These are phyloP conservation scores for Avicennia marina DNA, from an alignment of 257 asterid species.

Conservation along the genomic window DNA sequence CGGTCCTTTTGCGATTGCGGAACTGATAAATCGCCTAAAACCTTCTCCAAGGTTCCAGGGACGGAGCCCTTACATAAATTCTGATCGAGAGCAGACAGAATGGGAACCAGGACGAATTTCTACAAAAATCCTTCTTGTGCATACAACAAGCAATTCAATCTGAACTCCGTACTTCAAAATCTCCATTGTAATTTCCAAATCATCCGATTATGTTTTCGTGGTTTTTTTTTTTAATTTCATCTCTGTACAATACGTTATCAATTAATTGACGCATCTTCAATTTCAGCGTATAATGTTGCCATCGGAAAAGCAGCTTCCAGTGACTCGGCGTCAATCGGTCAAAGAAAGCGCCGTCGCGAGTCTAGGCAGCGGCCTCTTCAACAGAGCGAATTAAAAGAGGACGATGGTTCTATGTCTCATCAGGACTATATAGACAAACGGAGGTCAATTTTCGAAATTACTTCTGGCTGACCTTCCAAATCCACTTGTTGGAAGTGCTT, in stretches of 20 bases:
- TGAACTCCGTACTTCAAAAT: slow-evolving; percentile 72
- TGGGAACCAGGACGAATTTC: slow-evolving; percentile 64
- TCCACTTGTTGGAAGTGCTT: not conserved
- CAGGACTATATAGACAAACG: slow-evolving; percentile 56
- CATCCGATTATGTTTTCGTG: not conserved
- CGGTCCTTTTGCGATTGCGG: too few relatives aligned
- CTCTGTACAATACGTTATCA: not conserved
- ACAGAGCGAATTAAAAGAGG: slow-evolving; percentile 22
- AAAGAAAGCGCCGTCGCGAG: slow-evolving; percentile 45
- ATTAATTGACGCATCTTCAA: slow-evolving; percentile 2
- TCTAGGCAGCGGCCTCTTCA: slow-evolving; percentile 23
- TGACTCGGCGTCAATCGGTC: slow-evolving; percentile 24
- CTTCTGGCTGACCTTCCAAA: too few relatives aligned
- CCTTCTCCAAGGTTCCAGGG: too few relatives aligned
- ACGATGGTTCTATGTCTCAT: slow-evolving; percentile 74
- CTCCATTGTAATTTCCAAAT: slow-evolving; percentile 40
- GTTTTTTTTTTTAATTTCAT: not conserved
- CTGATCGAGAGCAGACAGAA: slow-evolving; percentile 1
- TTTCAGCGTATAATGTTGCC: slow-evolving; percentile 60
- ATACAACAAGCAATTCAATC: slow-evolving; percentile 67
- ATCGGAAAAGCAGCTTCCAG: slow-evolving; percentile 40
- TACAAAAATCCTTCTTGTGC: slow-evolving; percentile 72
- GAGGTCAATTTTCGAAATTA: slow-evolving; percentile 36
- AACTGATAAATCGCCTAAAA: too few relatives aligned
- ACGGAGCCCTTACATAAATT: not conserved